Evolutionary conservation across 2,329 filamentous ascomycete species (phyloP).

Genomic region (Apiospora rasikravindrae): DNA sequence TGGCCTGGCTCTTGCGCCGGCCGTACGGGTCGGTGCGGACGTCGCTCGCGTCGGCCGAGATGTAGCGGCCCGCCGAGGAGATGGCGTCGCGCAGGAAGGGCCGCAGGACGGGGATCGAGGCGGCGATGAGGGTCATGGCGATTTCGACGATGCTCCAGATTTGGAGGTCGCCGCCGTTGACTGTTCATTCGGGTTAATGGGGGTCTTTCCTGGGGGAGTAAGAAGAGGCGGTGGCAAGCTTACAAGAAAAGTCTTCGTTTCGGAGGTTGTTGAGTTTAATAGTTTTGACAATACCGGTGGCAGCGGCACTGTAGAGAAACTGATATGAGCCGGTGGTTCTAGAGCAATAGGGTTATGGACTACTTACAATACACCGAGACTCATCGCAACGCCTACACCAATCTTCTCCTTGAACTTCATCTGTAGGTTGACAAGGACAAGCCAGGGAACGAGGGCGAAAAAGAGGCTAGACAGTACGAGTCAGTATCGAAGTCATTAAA

Average conservation of each 20-base stretch:
- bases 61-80: conserved; percentile 36
- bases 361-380: conserved; percentile 36
- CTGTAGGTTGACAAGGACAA: conserved; percentile 35
- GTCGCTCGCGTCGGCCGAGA: background rate
- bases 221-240: background rate
- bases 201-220: background rate
- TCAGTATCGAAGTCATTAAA: conserved; percentile 16
- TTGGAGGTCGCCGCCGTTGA: conserved; percentile 28
- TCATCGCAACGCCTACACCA: conserved; percentile 39
- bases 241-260: conserved; percentile 28
- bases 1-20: background rate
- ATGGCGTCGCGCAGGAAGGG: conserved; percentile 32
- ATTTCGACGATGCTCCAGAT: conserved; percentile 38
- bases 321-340: conserved; percentile 17
- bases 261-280: conserved; percentile 27
- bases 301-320: conserved; percentile 29
- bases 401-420: conserved; percentile 37
- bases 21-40: background rate
- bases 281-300: conserved; percentile 32
- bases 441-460: conserved; percentile 38
- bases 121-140: conserved; percentile 35
- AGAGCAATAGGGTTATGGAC: background rate
- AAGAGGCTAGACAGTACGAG: conserved; percentile 34
- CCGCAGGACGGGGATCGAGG: conserved; percentile 40
- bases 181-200: conserved; percentile 22